Percentiles rank a stretch among this genome's conserved stretches.
Conservation (phyloP, 1,284 basidiomycete species). For the Sparassis latifolia region DNA sequence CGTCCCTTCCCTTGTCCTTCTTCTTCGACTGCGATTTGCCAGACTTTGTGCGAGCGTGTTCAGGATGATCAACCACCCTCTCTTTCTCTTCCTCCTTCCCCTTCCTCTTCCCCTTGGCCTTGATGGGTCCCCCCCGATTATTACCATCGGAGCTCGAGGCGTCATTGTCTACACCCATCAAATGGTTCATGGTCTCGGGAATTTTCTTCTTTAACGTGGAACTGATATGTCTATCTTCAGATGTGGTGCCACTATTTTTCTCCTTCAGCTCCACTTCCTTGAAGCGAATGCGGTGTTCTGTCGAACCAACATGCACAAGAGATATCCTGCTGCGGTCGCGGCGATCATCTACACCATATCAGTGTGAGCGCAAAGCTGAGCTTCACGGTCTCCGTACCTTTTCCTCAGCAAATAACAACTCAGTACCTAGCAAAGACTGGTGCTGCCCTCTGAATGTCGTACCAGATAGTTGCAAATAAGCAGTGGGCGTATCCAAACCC, state of each 20-base stretch:
- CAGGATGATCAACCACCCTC: not conserved
- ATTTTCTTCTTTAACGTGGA: conserved; percentile 7
- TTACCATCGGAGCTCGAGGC: not conserved
- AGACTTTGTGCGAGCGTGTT: not conserved
- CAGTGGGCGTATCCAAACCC: conserved; percentile 71
- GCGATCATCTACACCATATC: conserved; percentile 11
- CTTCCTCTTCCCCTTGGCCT: conserved; percentile 1
- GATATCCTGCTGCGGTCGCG: conserved; percentile 39
- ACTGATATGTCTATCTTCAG: conserved; percentile 1
- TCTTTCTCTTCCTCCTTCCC: conserved; percentile 8
- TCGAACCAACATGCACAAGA: conserved; percentile 47
- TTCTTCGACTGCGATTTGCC: not conserved
- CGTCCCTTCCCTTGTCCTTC: not conserved
- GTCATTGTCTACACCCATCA: not conserved
- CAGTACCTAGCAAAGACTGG: conserved; percentile 61
- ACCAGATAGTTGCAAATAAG: conserved; percentile 68
- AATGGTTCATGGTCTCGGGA: conserved; percentile 4
- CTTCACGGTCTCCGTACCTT: conserved; percentile 31
- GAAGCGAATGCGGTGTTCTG: conserved; percentile 59
- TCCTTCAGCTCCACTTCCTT: conserved; percentile 49
- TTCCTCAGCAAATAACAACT: conserved; percentile 61
- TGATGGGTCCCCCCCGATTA: not conserved
- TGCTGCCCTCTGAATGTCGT: conserved; percentile 65
- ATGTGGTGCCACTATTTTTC: conserved; percentile 22
- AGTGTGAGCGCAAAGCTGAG: not conserved